phyloP scores from a whole-genome alignment of 768 basidiomycete genomes.

The Flagelloscypha sp. region DNA sequence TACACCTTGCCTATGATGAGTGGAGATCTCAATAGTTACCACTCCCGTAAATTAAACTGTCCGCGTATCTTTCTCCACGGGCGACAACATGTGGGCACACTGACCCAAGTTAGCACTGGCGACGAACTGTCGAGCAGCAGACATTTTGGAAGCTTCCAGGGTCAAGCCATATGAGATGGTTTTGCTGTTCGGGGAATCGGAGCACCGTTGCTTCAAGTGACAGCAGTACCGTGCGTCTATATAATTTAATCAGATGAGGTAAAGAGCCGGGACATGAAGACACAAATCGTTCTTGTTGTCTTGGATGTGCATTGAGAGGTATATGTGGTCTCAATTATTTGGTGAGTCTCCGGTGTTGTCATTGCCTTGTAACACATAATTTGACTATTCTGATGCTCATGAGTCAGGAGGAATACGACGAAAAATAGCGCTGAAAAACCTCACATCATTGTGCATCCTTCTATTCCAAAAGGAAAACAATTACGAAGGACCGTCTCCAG shows the following conservation, averaged over 20 bases:
- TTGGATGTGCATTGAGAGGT: conserved; percentile 76
- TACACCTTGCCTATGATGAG: too few relatives aligned
- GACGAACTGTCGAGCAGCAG: conserved; percentile 82
- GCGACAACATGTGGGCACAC: conserved; percentile 57
- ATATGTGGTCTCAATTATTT: conserved; percentile 68
- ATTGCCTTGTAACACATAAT: conserved; percentile 62
- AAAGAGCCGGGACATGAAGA: neutral
- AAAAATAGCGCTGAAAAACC: too few relatives aligned
- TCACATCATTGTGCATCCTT: conserved; percentile 63
- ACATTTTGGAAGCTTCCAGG: conserved; percentile 94
- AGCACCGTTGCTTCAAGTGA: conserved; percentile 83
- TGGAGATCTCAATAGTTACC: too few relatives aligned
- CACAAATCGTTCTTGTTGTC: conserved; percentile 76
- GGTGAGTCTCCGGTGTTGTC: conserved; percentile 68
- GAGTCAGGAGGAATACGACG: too few relatives aligned
- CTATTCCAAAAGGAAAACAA: conserved; percentile 74
- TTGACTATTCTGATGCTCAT: conserved; percentile 60
- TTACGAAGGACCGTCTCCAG: conserved; percentile 53
- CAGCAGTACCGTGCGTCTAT: conserved; percentile 84
- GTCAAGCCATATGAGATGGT: conserved; percentile 81
- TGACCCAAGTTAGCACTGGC: conserved; percentile 87
- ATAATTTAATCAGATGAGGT: neutral
- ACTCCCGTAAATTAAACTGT: conserved; percentile 93
- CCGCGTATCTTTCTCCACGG: conserved; percentile 80
- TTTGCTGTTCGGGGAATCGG: conserved; percentile 62